Evolutionary conservation across 345 rosid species (phyloP), one percentile per base, ranked within the genome.

Genomic region (Theobroma cacao): DNA sequence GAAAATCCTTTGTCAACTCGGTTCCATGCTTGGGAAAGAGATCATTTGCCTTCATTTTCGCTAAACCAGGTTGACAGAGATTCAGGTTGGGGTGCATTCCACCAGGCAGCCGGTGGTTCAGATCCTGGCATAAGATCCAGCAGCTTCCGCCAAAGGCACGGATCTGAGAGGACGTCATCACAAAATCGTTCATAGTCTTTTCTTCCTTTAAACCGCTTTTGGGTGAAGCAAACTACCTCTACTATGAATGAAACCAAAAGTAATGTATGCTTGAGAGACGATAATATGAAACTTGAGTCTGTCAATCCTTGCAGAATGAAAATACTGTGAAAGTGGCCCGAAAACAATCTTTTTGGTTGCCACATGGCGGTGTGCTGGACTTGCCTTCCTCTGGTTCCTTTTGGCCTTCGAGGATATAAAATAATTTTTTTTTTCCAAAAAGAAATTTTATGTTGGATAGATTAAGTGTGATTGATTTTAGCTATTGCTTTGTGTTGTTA

Each of bases 11-110:
- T 52, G 58, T 74, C 88, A 1, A 75, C 76, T 81, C 83, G 87
- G 56, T 89, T 85, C 83, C 86, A 85, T 77, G 83, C 85, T 41
- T 88, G 96, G 98, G 98, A 94, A 78, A 86, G 97, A 81, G 95
- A 95, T 78, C 91, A 87, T 80, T 82, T 81, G 83, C 82, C 85
- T 20, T 77, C 90, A 3, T 89, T 87, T 81, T 80, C 92, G 6
- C 62, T 82, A 60, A 89, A 80, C 74, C 99, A 89, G 80, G 82
- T 82, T 15, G 98, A 93, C 15, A 84, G 95, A 85, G 97, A 90
- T 43, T 63, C 91, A 50, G 80, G 88, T 67, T 83, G 96, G 92
- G 83, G 88, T 60, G 75, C 86, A 5, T 88, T 88, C 84, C 94
- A 86, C 41, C 97, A 89, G 53, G 79, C 85, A 20, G 84, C 87